Evolutionary conservation across 331 rosid genomes (phyloP), one percentile per base, ranked within the genome.

Genomic region (Erythrophleum ivorense): DNA sequence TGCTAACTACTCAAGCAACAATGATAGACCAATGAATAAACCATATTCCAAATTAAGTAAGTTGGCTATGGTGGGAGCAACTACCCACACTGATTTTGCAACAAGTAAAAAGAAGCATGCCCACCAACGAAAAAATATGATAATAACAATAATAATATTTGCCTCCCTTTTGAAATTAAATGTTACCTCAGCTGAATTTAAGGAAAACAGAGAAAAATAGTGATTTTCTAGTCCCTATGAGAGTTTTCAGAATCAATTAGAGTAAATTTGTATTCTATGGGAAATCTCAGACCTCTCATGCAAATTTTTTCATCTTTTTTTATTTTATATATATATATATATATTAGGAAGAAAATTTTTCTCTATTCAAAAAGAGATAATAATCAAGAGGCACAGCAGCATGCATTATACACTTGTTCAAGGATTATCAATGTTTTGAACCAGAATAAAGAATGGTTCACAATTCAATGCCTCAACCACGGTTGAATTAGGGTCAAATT

Each of bases 141-240:
- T 16, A 21, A 13, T 18, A 33, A 12, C 45, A 24, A 24, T 24
- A 48, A 79, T 5, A 45, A 45, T 13, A 34, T 12, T 18, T 31
- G n/a, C 54, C 19, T 81, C 69, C 24, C 63, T 10, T 19, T 55
- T n/a, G 38, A 49, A 21, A 13, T 1, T 16, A 36, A 19, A 52
- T n/a, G 41, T 1, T 19, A 36, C 15, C 9, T 31, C 8, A 14
- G 31, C 48, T 62, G n/a, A 50, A 63, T 73, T 14, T 6, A 52
- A 80, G 75, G 10, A 72, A 40, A 60, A 19, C 50, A 78, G 50
- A 68, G 29, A 50, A 69, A 2, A 29, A 9, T 64, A 40, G 60
- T 41, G 19, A 6, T 16, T 18, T 18, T 34, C 19, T 34, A 16
- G 16, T 34, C 64, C 19, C 64, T 9, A 58, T 58, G 64, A 8